Conservation (phyloP, 192 early-diverging fungal genomes). For the Backusella parvicylindrica region DNA sequence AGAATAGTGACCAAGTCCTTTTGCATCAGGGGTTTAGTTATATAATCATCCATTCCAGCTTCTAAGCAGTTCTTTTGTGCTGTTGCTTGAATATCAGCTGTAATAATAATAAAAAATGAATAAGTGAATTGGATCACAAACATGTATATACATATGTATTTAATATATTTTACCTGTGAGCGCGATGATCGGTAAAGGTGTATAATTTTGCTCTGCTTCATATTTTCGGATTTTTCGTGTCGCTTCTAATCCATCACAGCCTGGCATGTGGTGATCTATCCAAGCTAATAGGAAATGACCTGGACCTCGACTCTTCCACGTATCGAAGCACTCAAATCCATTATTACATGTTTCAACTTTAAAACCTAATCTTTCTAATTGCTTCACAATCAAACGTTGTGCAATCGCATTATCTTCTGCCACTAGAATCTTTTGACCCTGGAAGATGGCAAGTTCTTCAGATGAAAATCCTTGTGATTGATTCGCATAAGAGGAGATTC, state of each 20-base stretch:
- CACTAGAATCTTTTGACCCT: constrained; percentile 16
- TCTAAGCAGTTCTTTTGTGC: constrained; percentile 42
- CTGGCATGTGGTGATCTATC: constrained; percentile 50
- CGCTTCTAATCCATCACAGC: constrained; percentile 45
- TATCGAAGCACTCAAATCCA: constrained; percentile 11
- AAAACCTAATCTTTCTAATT: constrained; percentile 15
- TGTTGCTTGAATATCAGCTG: constrained; percentile 42
- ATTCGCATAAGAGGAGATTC: background rate
- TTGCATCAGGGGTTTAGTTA: constrained; percentile 48
- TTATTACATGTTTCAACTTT: constrained; percentile 14
- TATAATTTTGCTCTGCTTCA: constrained; percentile 21
- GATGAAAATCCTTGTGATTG: constrained; percentile 8
- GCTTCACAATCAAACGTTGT: constrained; percentile 23
- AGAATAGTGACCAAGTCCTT: constrained; percentile 40
- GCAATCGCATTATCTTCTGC: constrained; percentile 38
- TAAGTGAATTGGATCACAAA: background rate
- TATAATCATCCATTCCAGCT: constrained; percentile 47
- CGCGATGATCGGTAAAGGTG: constrained; percentile 41
- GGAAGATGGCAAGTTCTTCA: constrained; percentile 15
- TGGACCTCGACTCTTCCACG: constrained; percentile 17
- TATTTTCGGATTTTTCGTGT: constrained; percentile 42
- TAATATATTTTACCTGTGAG: constrained; percentile 34
- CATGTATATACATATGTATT: background rate
- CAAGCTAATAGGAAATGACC: constrained; percentile 27
- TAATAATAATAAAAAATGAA: background rate